A percentile compares a stretch with the other conserved stretches of the same genome.
Evolutionary conservation across 148 eudicot genomes (phyloP).

Genomic region (Camellia granthamiana): DNA sequence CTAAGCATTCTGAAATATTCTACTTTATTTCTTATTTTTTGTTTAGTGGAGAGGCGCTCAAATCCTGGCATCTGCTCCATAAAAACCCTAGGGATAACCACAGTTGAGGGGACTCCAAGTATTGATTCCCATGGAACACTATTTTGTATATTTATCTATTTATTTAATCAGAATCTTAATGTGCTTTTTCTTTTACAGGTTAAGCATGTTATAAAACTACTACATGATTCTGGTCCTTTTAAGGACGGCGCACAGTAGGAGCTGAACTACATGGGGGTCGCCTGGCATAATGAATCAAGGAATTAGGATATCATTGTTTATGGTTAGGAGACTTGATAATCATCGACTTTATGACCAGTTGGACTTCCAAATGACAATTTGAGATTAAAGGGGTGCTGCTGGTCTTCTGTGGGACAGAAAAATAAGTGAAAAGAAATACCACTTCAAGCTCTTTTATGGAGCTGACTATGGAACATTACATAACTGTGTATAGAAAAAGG

Average conservation of each 20-base stretch:
- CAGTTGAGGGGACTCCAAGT: too few species aligned
- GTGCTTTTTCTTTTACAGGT: conserved; percentile 36
- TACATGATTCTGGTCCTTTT: conserved; percentile 71
- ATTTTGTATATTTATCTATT: background rate
- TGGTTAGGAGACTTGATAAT: background rate
- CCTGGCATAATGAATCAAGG: background rate
- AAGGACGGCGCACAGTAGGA: conserved; percentile 42
- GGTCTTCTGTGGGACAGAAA: background rate
- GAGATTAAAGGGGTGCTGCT: background rate
- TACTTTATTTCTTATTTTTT: too few species aligned
- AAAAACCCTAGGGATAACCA: too few species aligned
- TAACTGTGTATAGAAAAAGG: too few species aligned
- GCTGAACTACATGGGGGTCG: background rate
- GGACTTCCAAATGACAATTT: background rate
- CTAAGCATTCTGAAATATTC: too few species aligned
- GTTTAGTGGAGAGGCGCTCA: too few species aligned
- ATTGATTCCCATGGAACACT: background rate
- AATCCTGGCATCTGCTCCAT: too few species aligned
- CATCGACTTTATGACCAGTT: background rate
- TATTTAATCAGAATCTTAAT: background rate
- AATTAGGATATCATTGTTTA: background rate
- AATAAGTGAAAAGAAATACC: background rate
- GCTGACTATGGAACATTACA: too few species aligned
- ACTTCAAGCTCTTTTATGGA: too few species aligned
- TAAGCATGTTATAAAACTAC: conserved; percentile 52